Base-by-base conservation (phyloP, 2,329 filamentous ascomycete genomes). In the Cladosporium sp. region DNA sequence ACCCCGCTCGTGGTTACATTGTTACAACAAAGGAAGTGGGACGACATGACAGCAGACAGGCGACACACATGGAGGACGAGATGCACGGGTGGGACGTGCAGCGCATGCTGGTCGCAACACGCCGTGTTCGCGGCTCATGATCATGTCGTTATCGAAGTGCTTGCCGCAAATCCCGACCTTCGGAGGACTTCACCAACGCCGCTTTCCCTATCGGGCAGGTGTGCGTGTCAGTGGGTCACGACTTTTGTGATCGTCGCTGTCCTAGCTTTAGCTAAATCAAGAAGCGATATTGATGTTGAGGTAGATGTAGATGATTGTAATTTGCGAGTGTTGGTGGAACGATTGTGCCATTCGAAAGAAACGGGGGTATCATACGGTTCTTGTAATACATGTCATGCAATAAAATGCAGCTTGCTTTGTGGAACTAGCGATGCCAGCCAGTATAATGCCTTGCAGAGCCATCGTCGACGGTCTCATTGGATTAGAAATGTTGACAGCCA, bases 141-240 rank as follows among this genome's bases (percentile, higher is more conserved):
- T 49, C 58, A 34, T 60, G 58, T 60, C 58, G 26, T 49, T 49
- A 60, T 60, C 58, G 58, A 49, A 60, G 58, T 58, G 54, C 55
- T 38, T 36, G 32, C 55, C 55, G n/a, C 24, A 38, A 21, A 41
- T 12, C 11, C 32, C 55, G 24, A 41, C 21, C 55, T 58, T 47
- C 32, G 32, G 32, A 34, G 32, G 8, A 34, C 32, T 36, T 36
- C 7, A 12, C 32, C 55, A 58, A 21, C 3, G 55, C 55, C 52
- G 24, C 10, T 55, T 34, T 8, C 52, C 52, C n/a, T 12, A 55
- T 55, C 1, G 7, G 52, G 52, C 7, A 55, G 52, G 52, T 55
- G 14, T 11, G 21, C n/a, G 41, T 47, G 12, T 8, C 1, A n/a
- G 41, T 24, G 41, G 41, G n/a, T 47, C n/a, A 21, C 8, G 3